phyloP scores from a whole-genome alignment of 345 rosid genomes.

The Citrus sinensis region DNA sequence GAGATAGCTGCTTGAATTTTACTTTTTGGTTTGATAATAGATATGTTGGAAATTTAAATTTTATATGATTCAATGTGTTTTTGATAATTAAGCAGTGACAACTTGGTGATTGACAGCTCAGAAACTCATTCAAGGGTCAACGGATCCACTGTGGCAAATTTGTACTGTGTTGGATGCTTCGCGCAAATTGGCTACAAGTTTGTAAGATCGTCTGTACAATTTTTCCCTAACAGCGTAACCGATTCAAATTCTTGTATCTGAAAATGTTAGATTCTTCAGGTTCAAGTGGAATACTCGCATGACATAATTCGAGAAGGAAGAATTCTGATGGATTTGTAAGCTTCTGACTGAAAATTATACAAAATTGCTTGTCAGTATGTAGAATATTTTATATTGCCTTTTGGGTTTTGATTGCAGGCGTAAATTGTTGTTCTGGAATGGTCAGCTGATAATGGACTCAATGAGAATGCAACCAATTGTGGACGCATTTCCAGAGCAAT shows the following conservation, averaged over 20 bases:
- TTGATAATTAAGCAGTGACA: neutral
- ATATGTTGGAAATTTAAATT: neutral
- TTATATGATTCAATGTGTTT: neutral
- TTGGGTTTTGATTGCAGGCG: neutral
- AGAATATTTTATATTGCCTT: no score
- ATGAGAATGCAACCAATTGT: neutral
- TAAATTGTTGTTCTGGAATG: neutral
- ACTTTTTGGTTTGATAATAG: neutral
- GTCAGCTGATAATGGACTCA: neutral
- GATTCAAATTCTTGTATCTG: neutral
- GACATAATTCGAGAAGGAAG: neutral
- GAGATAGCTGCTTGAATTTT: neutral
- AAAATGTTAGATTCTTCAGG: neutral
- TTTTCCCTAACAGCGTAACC: neutral
- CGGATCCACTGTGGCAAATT: neutral
- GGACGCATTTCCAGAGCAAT: neutral
- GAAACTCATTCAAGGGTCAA: neutral
- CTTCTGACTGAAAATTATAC: neutral
- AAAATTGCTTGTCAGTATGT: neutral
- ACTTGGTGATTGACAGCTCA: neutral
- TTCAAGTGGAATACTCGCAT: neutral
- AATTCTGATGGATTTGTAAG: neutral
- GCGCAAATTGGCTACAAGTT: neutral
- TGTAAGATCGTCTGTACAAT: neutral
- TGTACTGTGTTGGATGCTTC: neutral